These are phyloP conservation scores for Fraxinus latifolia DNA, from an alignment of 305 asterid species.

Conservation along the genomic window DNA sequence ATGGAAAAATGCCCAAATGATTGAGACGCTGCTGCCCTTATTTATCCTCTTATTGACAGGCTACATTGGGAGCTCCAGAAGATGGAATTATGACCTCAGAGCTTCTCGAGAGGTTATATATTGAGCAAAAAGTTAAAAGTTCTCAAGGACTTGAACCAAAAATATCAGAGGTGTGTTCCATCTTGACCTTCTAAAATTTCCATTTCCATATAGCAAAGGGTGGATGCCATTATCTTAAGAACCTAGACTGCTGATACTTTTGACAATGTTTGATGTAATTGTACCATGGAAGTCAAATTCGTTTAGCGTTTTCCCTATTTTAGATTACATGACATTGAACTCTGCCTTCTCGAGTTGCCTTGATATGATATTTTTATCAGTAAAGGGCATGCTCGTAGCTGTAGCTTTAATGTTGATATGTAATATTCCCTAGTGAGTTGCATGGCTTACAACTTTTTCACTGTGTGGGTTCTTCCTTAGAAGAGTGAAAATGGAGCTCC, in stretches of 20 bases:
- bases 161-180: conserved; percentile 28
- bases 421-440: not conserved
- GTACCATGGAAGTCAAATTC: not conserved
- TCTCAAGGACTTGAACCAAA: conserved; percentile 32
- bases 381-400: not conserved
- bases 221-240: not conserved
- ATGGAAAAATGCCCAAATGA: conserved; percentile 1
- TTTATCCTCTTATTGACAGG: conserved; percentile 44
- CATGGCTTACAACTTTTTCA: conserved; percentile 2
- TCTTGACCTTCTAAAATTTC: not conserved
- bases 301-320: not conserved
- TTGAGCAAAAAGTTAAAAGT: conserved; percentile 31
- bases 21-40: conserved; percentile 5
- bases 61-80: conserved; percentile 59
- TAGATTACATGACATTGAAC: not conserved
- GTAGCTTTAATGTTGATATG: not conserved
- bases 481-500: conserved; percentile 61
- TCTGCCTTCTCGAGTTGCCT: not conserved
- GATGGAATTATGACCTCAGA: conserved; percentile 85
- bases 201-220: not conserved
- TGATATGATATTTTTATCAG: conserved; percentile 3
- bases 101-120: conserved; percentile 52
- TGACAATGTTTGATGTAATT: not conserved
- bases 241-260: not conserved
- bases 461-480: not conserved